Evolutionary conservation across 208 protist genomes (phyloP), one percentile per base, ranked within the genome.

Genomic region (Trypanosoma brucei): DNA sequence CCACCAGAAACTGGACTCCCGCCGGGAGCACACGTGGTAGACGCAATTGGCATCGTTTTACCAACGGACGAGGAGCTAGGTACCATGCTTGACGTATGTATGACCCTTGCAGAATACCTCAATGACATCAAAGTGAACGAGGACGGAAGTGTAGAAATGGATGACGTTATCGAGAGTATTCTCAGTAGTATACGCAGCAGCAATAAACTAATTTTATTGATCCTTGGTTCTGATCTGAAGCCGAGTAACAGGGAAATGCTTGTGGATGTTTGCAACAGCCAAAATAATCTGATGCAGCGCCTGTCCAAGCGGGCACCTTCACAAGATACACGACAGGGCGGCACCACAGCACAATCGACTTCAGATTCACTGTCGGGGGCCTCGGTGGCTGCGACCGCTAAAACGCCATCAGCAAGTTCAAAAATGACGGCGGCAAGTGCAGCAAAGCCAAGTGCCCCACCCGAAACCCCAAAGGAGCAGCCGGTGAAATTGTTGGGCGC

Each of bases 71-170:
- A 80, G 42, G 65, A 65, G 22, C 48, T 94, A 22, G 66, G 83
- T 1, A 66, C 67, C 11, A 94, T 94, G 88, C 74, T 94, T 30
- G 88, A 94, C 31, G 73, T 69, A 22, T 92, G 84, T 65, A 73
- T 86, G 45, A 73, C 81, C 30, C 75, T 94, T 48, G 79, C 84
- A 39, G 88, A 94, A 79, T 92, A 91, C 65, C 62, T 91, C 8
- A 74, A 81, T 59, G 87, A 88, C 59, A 69, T 72, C 6, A 76
- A 72, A 44, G 64, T 75, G 52, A 46, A 71, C 35, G 38, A 55
- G 7, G 75, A 84, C 9, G 75, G 69, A 35, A 63, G 56, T 5
- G 58, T 88, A 8, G 35, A 48, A 8, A 49, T 54, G 31, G 84
- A 94, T 58, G 84, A 91, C 31, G 75, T 94, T 51, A 68, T 91